Evolutionary conservation across 768 basidiomycete species (phyloP), one percentile per base, ranked within the genome.

Genomic region (Lactarius hatsudake): DNA sequence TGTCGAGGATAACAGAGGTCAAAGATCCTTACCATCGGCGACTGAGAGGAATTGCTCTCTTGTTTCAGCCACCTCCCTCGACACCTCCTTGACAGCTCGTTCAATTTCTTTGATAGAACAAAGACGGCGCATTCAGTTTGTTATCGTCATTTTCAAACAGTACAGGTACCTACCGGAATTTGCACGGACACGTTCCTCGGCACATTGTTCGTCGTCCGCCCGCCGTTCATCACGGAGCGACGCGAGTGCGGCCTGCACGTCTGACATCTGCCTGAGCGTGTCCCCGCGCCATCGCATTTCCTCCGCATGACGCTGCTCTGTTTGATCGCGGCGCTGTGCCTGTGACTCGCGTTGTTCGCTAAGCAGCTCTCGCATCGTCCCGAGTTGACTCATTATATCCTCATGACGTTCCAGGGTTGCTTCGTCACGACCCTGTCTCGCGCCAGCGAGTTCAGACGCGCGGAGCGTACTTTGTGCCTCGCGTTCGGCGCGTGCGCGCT

Each of bases 331-430:
- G 34, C 51, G 38, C 8, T 63, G 57, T 12, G 64, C 45, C 53
- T 66, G 61, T 26, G 61, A 62, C 28, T 60, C 28, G 32, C 54
- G 40, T 34, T 65, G 64, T 32, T 26, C 63, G 34, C 20, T 8
- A 30, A 62, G 62, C 20, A 60, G 17, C 48, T 28, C 34, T 34
- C 68, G 54, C 61, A 71, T 62, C 5, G 45, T 51, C 7, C 51
- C 55, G 53, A 71, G 40, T 54, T 71, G 71, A 43, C n/a, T 59
- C 60, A 67, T 67, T 42, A 60, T 60, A 13, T 59, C 61, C 43
- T 65, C 69, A 34, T 65, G 69, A 18, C 62, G 59, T 26, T 59
- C 60, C n/a, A 42, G 65, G 18, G 60, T 54, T 13, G 59, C 45
- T 38, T 55, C 56, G 8, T 60, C 64, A 18, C 48, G 53, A 18